These are phyloP conservation scores for Taphrina pruni DNA, from an alignment of 1,139 yeast genomes.

Conservation along the genomic window DNA sequence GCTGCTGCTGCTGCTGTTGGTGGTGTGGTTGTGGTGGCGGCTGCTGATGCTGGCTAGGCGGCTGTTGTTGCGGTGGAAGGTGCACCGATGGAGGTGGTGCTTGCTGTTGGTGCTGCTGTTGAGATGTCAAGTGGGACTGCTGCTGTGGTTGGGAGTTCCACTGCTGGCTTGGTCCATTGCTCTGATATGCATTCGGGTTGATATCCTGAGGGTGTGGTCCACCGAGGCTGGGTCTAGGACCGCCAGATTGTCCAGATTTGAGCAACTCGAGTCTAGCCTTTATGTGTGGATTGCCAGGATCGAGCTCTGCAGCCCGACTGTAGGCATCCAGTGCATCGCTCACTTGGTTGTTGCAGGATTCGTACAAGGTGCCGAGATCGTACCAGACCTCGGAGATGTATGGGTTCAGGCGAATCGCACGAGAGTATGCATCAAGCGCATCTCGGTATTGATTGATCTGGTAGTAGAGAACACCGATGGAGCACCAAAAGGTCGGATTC, in stretches of 20 bases:
- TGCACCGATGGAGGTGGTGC: not conserved
- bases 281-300: conserved; percentile 92
- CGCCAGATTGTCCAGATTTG: conserved; percentile 60
- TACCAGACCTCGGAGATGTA: conserved; percentile 98
- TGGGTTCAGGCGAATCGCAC: conserved; percentile 94
- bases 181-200: conserved; percentile 59
- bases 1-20: conserved; percentile 39
- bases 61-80: conserved; percentile 19
- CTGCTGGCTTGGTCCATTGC: conserved; percentile 47
- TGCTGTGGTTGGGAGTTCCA: conserved; percentile 47
- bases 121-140: conserved; percentile 42
- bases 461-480: conserved; percentile 94
- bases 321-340: conserved; percentile 96
- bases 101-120: conserved; percentile 12
- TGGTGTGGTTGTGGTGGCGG: not conserved
- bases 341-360: conserved; percentile 94
- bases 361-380: conserved; percentile 94
- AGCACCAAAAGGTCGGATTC: conserved; percentile 98
- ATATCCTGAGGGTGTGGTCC: conserved; percentile 55
- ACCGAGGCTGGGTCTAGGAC: conserved; percentile 54
- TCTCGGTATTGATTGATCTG: conserved; percentile 95
- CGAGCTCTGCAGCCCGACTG: conserved; percentile 92
- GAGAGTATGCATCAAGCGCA: conserved; percentile 94
- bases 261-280: conserved; percentile 89
- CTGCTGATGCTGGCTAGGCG: conserved; percentile 2